Evolutionary conservation across 2,329 filamentous ascomycete genomes (phyloP).

Genomic region (Fragosphaeria purpurea): DNA sequence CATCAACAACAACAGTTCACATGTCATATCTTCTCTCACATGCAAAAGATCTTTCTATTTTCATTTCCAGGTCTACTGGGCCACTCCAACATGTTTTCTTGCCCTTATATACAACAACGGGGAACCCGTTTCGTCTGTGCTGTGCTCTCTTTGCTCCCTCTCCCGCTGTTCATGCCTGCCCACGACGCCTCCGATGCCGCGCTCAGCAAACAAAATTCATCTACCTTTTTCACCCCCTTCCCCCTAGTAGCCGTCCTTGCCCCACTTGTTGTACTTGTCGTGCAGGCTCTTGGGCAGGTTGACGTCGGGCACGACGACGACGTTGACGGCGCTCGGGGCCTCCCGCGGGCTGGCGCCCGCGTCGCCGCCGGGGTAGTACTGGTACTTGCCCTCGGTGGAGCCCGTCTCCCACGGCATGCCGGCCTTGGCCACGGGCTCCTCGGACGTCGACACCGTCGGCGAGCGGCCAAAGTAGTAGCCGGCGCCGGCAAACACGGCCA

Average conservation of each 20-base stretch:
- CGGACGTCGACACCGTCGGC: slow-evolving; percentile 76
- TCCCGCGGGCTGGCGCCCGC: slow-evolving; percentile 65
- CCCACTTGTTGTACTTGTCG: slow-evolving; percentile 99
- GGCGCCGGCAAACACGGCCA: slow-evolving; percentile 73
- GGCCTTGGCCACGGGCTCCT: slow-evolving; percentile 61
- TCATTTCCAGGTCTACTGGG: too few relatives aligned
- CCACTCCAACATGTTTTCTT: too few relatives aligned
- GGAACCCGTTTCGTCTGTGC: too few relatives aligned
- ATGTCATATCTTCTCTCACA: too few relatives aligned
- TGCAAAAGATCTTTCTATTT: too few relatives aligned
- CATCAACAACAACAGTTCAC: too few relatives aligned
- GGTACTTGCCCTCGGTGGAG: slow-evolving; percentile 54
- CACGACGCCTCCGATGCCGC: too few relatives aligned
- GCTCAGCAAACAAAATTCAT: too few relatives aligned
- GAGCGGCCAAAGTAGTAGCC: slow-evolving; percentile 84
- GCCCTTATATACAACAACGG: too few relatives aligned
- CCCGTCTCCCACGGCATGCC: slow-evolving; percentile 88
- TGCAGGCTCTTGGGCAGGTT: slow-evolving; percentile 87
- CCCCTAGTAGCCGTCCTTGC: slow-evolving; percentile 80
- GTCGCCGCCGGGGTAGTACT: slow-evolving; percentile 82
- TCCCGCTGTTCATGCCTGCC: too few relatives aligned
- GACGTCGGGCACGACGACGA: slow-evolving; percentile 87
- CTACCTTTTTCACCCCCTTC: background rate
- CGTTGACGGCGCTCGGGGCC: slow-evolving; percentile 90
- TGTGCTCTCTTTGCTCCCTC: too few relatives aligned